Conservation (phyloP, 2,329 filamentous ascomycete species). For the Fusarium sp. region DNA sequence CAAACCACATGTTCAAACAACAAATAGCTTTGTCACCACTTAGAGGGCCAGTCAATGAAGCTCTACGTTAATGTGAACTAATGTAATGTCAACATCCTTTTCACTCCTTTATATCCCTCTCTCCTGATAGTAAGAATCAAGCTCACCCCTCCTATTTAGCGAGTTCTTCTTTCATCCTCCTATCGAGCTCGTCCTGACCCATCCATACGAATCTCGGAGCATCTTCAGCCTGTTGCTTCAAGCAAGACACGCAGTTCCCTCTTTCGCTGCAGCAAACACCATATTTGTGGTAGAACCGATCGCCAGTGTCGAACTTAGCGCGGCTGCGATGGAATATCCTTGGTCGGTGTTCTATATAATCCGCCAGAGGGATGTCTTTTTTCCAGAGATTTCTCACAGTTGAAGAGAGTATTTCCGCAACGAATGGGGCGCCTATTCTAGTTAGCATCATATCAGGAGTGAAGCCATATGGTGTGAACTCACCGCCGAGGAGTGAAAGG, state of each 20-base stretch:
- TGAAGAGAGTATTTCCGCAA: background rate
- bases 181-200: background rate
- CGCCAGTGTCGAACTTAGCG: background rate
- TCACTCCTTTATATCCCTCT: background rate
- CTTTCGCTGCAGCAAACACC: slow-evolving; percentile 13
- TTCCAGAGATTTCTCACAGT: background rate
- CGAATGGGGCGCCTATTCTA: slow-evolving; percentile 1
- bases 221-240: background rate
- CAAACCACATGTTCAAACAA: no score
- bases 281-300: slow-evolving; percentile 4
- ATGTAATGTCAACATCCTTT: no score
- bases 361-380: rapidly evolving
- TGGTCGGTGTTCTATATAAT: background rate
- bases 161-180: background rate
- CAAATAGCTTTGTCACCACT: no score
- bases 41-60: no score
- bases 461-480: background rate
- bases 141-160: background rate
- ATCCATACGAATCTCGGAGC: no score
- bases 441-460: background rate
- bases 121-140: background rate
- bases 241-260: slow-evolving; percentile 4
- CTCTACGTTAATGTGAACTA: no score
- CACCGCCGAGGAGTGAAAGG: slow-evolving; percentile 4
- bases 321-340: background rate